Evolutionary conservation across 352 stramenopile genomes (phyloP), one percentile per base, ranked within the genome.

Genomic region (Discostella stelligera): DNA sequence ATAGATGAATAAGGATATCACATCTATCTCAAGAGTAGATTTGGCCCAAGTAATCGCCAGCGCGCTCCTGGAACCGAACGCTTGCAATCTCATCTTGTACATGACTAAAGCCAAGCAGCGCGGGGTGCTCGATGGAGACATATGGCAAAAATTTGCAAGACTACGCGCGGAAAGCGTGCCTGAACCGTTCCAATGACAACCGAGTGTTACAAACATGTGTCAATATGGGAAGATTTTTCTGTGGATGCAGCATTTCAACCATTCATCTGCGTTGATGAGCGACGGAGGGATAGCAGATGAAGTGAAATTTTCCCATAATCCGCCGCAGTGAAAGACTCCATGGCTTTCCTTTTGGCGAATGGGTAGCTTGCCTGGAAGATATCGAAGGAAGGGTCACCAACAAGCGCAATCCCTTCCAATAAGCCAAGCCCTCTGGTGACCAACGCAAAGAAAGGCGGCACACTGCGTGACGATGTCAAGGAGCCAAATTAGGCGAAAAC

Each of bases 401-500:
- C 81, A 9, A 94, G 55, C 13, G 89, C 90, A 75, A 95, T 94
- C 13, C 90, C 90, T 68, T 95, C 90, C 49, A 95, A 80, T 10
- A 95, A 71, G 44, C 84, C 89, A 8, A 95, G 54, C 10, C 89
- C 89, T 55, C 90, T 67, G 0, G 89, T 94, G n/a, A 95, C 82
- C 46, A 94, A 80, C 2, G 88, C 89, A 85, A 95, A 95, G 61
- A 94, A 95, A 1, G 86, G 83, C 18, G 90, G 90, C 1, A 95
- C 87, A 30, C 66, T 65, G 58, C 48, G 2, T 25, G 50, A 16
- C 18, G 54, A 63, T 30, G 7, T 30, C 20, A 59, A 58, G 16
- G 30, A 7, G 5, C n/a, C n/a, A 16, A 2, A 25, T 8, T 37
- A 20, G 20, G 4, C 50, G 18, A 58, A 30, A 3, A 25, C 14